Evolutionary conservation across 108 stramenopile species (phyloP).

Genomic region (Stephanodiscus minutulus): DNA sequence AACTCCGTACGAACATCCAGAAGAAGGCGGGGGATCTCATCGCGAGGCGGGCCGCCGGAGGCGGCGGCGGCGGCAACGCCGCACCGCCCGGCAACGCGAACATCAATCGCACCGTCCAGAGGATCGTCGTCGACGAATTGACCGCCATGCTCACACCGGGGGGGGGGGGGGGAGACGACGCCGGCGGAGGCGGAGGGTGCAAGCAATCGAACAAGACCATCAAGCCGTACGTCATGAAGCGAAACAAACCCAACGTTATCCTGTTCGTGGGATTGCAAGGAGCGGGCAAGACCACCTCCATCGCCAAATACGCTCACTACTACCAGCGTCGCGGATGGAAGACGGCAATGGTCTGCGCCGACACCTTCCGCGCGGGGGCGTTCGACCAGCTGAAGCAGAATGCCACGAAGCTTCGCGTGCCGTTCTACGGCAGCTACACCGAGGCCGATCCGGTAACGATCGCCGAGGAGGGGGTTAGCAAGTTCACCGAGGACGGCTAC

Average conservation of each 20-base stretch:
- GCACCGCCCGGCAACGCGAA: conserved; percentile 16
- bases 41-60: conserved; percentile 29
- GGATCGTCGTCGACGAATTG: conserved; percentile 92
- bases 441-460: conserved; percentile 96
- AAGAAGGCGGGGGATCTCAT: conserved; percentile 58
- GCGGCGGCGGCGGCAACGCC: no score
- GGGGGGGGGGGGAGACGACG: background rate
- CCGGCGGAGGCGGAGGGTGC: background rate
- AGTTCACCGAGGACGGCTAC: conserved; percentile 89
- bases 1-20: conserved; percentile 79
- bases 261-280: conserved; percentile 98
- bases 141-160: conserved; percentile 75
- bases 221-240: conserved; percentile 79
- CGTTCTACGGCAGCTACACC: conserved; percentile 93
- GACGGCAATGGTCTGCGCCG: conserved; percentile 96
- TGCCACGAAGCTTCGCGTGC: conserved; percentile 94
- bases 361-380: conserved; percentile 98
- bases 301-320: conserved; percentile 97
- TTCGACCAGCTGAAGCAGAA: conserved; percentile 99
- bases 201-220: no score
- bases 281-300: conserved; percentile 97
- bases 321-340: conserved; percentile 89
- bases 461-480: conserved; percentile 95
- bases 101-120: conserved; percentile 74
- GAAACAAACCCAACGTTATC: conserved; percentile 92